A percentile compares a stretch with the other conserved stretches of the same genome.
These are phyloP conservation scores for Picocystis sp. DNA, from an alignment of 163 green algal species.

Conservation along the genomic window DNA sequence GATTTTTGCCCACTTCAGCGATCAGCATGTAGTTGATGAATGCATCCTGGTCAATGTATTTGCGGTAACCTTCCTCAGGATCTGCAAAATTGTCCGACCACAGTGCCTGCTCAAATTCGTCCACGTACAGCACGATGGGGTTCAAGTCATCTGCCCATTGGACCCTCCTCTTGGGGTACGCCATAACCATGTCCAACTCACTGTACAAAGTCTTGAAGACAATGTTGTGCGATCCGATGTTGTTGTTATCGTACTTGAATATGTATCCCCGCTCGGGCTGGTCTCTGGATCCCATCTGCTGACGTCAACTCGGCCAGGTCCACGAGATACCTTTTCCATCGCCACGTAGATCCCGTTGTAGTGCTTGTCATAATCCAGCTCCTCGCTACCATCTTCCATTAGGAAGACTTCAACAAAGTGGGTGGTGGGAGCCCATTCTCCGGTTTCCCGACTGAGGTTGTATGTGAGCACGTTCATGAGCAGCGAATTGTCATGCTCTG, in stretches of 20 bases:
- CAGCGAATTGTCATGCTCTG: slow-evolving; percentile 38
- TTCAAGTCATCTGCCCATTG: background rate
- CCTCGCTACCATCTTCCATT: slow-evolving; percentile 10
- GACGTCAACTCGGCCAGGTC: slow-evolving; percentile 33
- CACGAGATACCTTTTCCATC: slow-evolving; percentile 33
- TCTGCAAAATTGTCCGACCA: slow-evolving; percentile 16
- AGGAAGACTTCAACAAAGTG: slow-evolving; percentile 31
- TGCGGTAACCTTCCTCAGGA: slow-evolving; percentile 16
- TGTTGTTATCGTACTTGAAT: slow-evolving; percentile 29
- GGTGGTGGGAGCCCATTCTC: slow-evolving; percentile 22
- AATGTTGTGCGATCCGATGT: slow-evolving; percentile 9
- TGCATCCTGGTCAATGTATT: slow-evolving; percentile 26
- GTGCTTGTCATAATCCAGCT: slow-evolving; percentile 11
- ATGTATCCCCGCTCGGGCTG: slow-evolving; percentile 23
- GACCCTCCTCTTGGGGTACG: slow-evolving; percentile 15
- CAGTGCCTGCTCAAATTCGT: slow-evolving; percentile 28
- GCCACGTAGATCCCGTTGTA: slow-evolving; percentile 50
- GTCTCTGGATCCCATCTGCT: slow-evolving; percentile 25
- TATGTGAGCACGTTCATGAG: slow-evolving; percentile 56
- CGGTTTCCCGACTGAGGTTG: slow-evolving; percentile 25
- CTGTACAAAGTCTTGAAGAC: slow-evolving; percentile 10
- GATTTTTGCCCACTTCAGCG: slow-evolving; percentile 58
- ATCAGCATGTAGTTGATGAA: slow-evolving; percentile 55
- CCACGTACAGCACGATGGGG: slow-evolving; percentile 19
- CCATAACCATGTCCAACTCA: slow-evolving; percentile 16